Evolutionary conservation across 2,329 filamentous ascomycete species (phyloP).

Genomic region (Phyllosticta paracitricarpa): DNA sequence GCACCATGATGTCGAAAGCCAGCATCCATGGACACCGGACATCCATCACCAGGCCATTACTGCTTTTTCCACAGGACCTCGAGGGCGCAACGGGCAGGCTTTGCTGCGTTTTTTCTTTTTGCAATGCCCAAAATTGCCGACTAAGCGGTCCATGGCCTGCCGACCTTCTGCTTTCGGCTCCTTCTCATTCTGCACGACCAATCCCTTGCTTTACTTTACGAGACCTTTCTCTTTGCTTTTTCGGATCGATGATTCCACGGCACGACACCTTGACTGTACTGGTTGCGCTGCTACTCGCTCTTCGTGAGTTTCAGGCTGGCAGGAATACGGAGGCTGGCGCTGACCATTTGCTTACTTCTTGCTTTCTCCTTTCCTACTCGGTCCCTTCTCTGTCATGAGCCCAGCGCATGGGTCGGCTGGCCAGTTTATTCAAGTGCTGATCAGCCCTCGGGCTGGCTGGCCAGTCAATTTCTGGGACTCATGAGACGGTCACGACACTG

Average conservation of each 20-base stretch:
- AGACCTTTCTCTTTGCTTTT: not conserved
- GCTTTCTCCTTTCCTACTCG: not conserved
- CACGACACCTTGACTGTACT: not conserved
- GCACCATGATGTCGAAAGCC: no score
- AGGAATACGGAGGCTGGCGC: not conserved
- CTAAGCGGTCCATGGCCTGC: no score
- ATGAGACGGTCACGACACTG: not conserved
- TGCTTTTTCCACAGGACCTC: no score
- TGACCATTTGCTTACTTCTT: not conserved
- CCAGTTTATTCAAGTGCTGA: not conserved
- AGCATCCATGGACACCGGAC: no score
- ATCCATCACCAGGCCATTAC: no score
- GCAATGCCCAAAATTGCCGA: no score
- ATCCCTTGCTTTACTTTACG: not conserved
- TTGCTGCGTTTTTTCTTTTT: no score
- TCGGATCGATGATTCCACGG: not conserved
- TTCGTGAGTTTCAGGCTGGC: not conserved
- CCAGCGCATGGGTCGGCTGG: not conserved
- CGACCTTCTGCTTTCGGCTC: no score
- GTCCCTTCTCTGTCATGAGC: not conserved
- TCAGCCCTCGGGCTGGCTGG: not conserved
- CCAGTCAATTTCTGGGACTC: no score
- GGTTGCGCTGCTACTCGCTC: not conserved
- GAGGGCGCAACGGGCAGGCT: no score
- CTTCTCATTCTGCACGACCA: no score